phyloP scores from a whole-genome alignment of 345 rosid genomes.

The Syzygium jambos region DNA sequence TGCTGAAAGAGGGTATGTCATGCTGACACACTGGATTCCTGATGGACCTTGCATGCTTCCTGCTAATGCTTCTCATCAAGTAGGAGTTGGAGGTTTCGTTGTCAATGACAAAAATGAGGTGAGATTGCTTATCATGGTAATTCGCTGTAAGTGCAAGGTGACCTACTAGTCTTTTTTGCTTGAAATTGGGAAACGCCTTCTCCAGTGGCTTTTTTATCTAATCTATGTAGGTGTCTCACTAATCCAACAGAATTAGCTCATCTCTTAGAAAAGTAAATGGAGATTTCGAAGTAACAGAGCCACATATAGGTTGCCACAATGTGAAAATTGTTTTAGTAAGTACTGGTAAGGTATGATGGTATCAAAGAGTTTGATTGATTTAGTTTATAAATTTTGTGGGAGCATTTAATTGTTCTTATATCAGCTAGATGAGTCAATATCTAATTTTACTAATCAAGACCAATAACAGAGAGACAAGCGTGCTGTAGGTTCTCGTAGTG shows the following conservation, averaged over 20 bases:
- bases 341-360: neutral
- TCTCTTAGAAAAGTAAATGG: neutral
- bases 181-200: neutral
- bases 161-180: neutral
- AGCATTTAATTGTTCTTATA: neutral
- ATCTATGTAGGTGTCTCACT: neutral
- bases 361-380: neutral
- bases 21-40: conserved; percentile 94
- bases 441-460: neutral
- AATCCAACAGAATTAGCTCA: neutral
- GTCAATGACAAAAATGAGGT: conserved; percentile 77
- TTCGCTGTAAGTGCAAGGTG: neutral
- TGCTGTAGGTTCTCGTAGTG: conserved; percentile 82
- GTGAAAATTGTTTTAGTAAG: neutral
- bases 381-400: neutral
- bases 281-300: neutral
- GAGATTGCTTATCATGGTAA: neutral
- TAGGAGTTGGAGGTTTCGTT: conserved; percentile 94
- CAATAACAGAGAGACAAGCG: neutral
- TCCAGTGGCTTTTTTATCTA: neutral
- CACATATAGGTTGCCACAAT: neutral
- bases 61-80: conserved; percentile 92
- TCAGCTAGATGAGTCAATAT: neutral
- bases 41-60: conserved; percentile 89
- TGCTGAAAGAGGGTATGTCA: conserved; percentile 77